A percentile compares a stretch with the other conserved stretches of the same genome.
These are phyloP conservation scores for Fraxinus quadrangulata DNA, from an alignment of 257 asterid species.

Conservation along the genomic window DNA sequence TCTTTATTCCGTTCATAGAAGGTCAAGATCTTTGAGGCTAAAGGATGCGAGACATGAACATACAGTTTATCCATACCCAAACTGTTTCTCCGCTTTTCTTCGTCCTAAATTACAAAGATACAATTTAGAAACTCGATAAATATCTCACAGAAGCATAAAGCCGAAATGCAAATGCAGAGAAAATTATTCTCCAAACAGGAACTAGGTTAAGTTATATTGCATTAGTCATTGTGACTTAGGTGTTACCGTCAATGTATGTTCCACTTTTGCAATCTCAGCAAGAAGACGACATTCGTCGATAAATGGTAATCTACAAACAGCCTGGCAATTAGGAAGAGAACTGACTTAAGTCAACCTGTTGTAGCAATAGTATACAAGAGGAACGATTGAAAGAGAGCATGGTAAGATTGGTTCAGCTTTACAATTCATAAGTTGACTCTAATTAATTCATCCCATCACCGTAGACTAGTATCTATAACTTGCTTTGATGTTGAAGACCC, in stretches of 20 bases:
- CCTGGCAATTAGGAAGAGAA: constrained; percentile 43
- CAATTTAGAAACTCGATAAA: constrained; percentile 20
- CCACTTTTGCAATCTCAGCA: constrained; percentile 53
- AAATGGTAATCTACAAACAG: constrained; percentile 64
- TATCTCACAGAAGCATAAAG: background rate
- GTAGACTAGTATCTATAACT: background rate
- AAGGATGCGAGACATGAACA: constrained; percentile 47
- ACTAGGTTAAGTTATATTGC: background rate
- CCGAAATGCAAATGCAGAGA: background rate
- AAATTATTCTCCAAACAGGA: constrained; percentile 3
- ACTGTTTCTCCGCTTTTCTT: constrained; percentile 54
- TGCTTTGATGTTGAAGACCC: background rate
- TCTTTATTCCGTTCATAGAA: constrained; percentile 41
- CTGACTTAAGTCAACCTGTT: constrained; percentile 12
- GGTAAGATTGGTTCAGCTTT: background rate
- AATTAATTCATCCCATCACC: background rate
- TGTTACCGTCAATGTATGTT: constrained; percentile 57
- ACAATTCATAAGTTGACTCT: background rate
- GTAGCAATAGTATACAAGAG: background rate
- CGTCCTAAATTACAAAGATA: constrained; percentile 48
- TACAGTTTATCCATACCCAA: constrained; percentile 53
- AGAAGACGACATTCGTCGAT: constrained; percentile 64
- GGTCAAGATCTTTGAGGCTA: constrained; percentile 46
- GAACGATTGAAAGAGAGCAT: background rate
- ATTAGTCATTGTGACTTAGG: constrained; percentile 14